Evolutionary conservation across 345 rosid genomes (phyloP).

Genomic region (Corchorus olitorius): DNA sequence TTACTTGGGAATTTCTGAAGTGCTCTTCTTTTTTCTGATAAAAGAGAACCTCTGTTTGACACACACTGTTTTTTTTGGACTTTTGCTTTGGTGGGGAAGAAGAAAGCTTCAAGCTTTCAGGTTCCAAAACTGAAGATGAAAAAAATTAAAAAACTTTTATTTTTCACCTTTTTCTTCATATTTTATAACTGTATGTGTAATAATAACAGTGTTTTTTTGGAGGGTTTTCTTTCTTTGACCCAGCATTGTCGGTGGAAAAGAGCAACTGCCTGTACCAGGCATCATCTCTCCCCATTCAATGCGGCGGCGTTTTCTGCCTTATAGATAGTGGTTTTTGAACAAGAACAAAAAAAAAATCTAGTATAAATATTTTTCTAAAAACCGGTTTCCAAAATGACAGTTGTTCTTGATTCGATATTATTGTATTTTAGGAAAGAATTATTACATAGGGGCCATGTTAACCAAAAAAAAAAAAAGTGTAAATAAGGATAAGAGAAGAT

Average conservation of each 20-base stretch:
- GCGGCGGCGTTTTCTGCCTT: conserved; percentile 19
- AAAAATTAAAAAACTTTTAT: background rate
- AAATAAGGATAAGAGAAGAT: background rate
- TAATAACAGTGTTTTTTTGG: background rate
- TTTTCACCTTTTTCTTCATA: background rate
- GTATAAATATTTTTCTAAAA: background rate
- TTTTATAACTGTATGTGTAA: background rate
- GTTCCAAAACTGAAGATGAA: background rate
- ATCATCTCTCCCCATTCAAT: background rate
- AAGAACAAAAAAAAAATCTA: background rate
- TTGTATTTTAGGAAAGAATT: too few relatives aligned
- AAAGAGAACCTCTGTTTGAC: background rate
- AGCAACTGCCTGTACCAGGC: background rate
- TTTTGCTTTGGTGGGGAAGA: background rate
- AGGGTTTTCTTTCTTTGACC: conserved; percentile 21
- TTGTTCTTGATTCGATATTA: background rate
- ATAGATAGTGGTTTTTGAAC: background rate
- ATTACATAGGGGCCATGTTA: background rate
- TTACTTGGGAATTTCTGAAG: background rate
- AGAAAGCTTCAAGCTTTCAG: background rate
- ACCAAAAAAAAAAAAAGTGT: background rate
- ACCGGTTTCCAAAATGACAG: background rate
- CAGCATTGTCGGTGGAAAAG: conserved; percentile 28
- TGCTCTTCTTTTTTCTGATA: background rate
- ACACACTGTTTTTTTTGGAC: background rate